Evolutionary conservation across 108 stramenopile species (phyloP).

Genomic region (Conticribra guillardii): DNA sequence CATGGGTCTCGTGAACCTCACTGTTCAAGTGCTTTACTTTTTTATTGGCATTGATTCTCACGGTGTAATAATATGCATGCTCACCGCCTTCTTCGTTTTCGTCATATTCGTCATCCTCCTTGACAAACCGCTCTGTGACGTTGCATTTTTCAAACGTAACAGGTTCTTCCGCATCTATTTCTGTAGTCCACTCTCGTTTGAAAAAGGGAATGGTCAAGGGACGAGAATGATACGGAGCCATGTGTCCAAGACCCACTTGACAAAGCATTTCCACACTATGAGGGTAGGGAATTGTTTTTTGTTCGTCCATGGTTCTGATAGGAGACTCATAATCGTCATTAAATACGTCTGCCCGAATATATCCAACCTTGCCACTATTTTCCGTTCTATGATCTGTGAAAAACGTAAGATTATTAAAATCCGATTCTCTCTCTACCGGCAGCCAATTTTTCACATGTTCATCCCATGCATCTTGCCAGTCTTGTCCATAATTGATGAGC

Average conservation of each 20-base stretch:
- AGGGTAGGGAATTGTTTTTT: conserved; percentile 38
- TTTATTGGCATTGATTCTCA: conserved; percentile 29
- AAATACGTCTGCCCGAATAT: conserved; percentile 32
- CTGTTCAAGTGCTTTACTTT: conserved; percentile 7
- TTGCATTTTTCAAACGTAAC: conserved; percentile 30
- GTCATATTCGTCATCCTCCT: conserved; percentile 14
- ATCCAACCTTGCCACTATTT: conserved; percentile 24
- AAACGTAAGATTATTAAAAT: conserved; percentile 47
- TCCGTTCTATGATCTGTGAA: conserved; percentile 19
- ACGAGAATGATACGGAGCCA: conserved; percentile 24
- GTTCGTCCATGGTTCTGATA: conserved; percentile 46
- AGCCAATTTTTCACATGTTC: conserved; percentile 52
- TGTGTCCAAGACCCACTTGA: conserved; percentile 33
- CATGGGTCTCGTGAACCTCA: conserved; percentile 19
- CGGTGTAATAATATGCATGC: conserved; percentile 34
- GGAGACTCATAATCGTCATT: conserved; percentile 21
- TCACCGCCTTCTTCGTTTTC: neutral
- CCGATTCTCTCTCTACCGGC: conserved; percentile 27
- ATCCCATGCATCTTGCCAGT: conserved; percentile 61
- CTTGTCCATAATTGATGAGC: conserved; percentile 55
- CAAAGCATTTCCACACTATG: conserved; percentile 30
- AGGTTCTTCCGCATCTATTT: conserved; percentile 23
- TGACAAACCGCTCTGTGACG: conserved; percentile 26
- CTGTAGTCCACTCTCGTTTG: conserved; percentile 18
- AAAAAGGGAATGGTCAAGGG: conserved; percentile 35